Evolutionary conservation across 345 rosid species (phyloP).

Genomic region (Brassica nigra): DNA sequence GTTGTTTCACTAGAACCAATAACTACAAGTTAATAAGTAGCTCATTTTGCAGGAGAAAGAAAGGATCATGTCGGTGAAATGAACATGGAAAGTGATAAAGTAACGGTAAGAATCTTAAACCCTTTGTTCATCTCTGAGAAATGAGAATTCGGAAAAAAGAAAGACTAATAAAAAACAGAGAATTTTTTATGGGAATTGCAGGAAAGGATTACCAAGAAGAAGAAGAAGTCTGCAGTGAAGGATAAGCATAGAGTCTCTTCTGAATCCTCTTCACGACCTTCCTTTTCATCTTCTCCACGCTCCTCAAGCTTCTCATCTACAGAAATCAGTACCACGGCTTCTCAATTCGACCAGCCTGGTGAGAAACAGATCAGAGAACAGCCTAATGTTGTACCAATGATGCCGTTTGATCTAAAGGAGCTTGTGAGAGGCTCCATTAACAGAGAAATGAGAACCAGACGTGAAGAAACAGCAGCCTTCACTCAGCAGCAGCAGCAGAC

Average conservation of each 20-base stretch:
- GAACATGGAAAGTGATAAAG: constrained; percentile 42
- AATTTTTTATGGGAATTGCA: constrained; percentile 43
- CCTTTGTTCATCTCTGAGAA: neutral
- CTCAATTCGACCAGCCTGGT: constrained; percentile 52
- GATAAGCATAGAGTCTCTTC: constrained; percentile 65
- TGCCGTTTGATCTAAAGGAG: constrained; percentile 51
- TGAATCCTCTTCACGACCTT: constrained; percentile 67
- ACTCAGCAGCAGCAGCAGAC: constrained; percentile 31
- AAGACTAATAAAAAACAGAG: constrained; percentile 4
- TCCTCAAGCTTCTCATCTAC: constrained; percentile 73
- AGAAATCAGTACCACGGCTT: constrained; percentile 52
- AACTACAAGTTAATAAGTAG: constrained; percentile 6
- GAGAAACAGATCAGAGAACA: constrained; percentile 40
- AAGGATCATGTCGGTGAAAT: constrained; percentile 42
- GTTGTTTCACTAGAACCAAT: constrained; percentile 16
- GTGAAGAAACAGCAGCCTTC: constrained; percentile 10
- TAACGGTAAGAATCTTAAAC: constrained; percentile 46
- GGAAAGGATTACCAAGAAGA: constrained; percentile 47
- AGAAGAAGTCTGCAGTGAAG: constrained; percentile 45
- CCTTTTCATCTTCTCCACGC: constrained; percentile 71
- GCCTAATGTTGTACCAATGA: constrained; percentile 36
- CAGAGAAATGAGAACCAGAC: constrained; percentile 57
- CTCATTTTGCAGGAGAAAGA: constrained; percentile 50
- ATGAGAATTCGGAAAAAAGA: neutral
- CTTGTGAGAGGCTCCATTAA: constrained; percentile 63